A percentile compares a stretch with the other conserved stretches of the same genome.
phyloP scores from a whole-genome alignment of 1,139 yeast species.

The Blastobotrys serpentis region DNA sequence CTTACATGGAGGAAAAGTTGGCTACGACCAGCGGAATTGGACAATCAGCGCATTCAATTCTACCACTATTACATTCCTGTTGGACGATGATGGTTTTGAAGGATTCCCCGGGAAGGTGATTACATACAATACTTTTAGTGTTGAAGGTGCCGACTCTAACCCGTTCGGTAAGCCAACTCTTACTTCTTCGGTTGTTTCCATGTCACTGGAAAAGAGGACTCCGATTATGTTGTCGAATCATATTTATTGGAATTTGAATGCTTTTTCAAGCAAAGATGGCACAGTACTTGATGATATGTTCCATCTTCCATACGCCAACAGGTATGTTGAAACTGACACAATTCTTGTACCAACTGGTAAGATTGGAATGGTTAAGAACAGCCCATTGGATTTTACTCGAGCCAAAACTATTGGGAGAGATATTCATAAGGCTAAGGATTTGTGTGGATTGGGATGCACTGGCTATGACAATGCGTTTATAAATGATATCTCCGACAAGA shows the following conservation, averaged over 20 bases:
- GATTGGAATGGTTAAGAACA: constrained; percentile 13
- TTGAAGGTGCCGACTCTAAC: constrained; percentile 28
- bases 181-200: constrained; percentile 47
- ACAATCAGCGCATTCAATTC: constrained; percentile 18
- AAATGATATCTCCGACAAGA: constrained; percentile 13
- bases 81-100: constrained; percentile 44
- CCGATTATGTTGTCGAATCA: constrained; percentile 56
- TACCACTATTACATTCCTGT: constrained; percentile 19
- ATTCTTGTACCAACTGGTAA: constrained; percentile 20
- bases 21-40: constrained; percentile 43
- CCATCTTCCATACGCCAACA: constrained; percentile 18
- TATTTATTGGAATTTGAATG: constrained; percentile 49
- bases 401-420: constrained; percentile 18
- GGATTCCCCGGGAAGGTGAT: constrained; percentile 53
- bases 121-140: constrained; percentile 42
- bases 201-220: constrained; percentile 43
- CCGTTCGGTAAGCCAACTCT: constrained; percentile 28
- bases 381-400: constrained; percentile 17
- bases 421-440: constrained; percentile 14
- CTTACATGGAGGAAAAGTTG: constrained; percentile 47
- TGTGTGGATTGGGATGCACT: constrained; percentile 17
- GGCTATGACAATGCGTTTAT: constrained; percentile 21
- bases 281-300: constrained; percentile 15
- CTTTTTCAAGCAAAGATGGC: constrained; percentile 20
- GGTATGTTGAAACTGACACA: constrained; percentile 18